phyloP scores from a whole-genome alignment of 805 yeast genomes.

The Candida ipomoeae region DNA sequence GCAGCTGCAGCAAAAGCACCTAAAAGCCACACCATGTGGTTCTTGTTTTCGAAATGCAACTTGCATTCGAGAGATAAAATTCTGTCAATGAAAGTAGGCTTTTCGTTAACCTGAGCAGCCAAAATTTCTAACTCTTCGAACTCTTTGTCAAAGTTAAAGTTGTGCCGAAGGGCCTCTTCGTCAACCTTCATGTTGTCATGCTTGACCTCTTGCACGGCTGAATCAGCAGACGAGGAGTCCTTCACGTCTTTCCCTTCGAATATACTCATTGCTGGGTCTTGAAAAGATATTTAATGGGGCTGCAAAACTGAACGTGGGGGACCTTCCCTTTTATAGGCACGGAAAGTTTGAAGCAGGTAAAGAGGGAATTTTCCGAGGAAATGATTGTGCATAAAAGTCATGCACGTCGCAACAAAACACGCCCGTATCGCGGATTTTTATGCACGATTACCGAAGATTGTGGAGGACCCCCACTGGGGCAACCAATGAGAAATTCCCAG shows the following conservation, averaged over 20 bases:
- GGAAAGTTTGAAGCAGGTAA: background rate
- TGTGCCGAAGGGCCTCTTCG: constrained; percentile 26
- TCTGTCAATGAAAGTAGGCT: constrained; percentile 36
- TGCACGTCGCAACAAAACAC: constrained; percentile 1
- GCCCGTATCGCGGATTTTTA: constrained; percentile 3
- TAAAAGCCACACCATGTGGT: constrained; percentile 39
- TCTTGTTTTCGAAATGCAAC: constrained; percentile 42
- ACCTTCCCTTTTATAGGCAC: background rate
- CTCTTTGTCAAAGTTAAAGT: constrained; percentile 32
- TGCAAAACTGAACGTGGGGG: background rate
- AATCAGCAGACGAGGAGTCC: constrained; percentile 18
- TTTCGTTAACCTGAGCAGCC: constrained; percentile 26
- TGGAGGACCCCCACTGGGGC: constrained; percentile 5
- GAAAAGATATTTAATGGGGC: background rate
- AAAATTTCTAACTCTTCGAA: constrained; percentile 30
- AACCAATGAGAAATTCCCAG: background rate
- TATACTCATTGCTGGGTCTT: constrained; percentile 13
- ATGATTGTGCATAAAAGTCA: background rate
- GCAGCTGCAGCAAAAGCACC: constrained; percentile 60
- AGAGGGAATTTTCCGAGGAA: background rate
- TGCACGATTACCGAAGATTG: background rate
- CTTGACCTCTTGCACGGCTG: constrained; percentile 12
- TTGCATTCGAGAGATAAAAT: constrained; percentile 33
- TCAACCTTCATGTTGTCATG: constrained; percentile 25
- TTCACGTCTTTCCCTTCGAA: constrained; percentile 17